phyloP scores from a whole-genome alignment of 2,329 filamentous ascomycete species.

The Alternaria sp. region DNA sequence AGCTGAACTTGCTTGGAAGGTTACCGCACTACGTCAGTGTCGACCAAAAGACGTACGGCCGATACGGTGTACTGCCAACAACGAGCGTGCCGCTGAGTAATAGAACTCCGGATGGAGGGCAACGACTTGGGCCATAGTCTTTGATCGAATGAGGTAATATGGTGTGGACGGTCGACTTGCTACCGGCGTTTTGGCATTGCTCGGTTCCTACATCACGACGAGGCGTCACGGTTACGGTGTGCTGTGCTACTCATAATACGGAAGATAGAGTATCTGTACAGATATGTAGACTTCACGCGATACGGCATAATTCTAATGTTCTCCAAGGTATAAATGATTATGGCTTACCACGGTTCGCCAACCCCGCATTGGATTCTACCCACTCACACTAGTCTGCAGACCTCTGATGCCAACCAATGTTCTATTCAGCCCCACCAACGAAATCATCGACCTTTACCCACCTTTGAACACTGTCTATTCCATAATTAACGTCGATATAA shows the following conservation, averaged over 20 bases:
- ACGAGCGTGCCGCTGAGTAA: slow-evolving; percentile 27
- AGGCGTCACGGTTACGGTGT: neutral
- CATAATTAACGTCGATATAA: neutral
- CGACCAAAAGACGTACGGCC: slow-evolving; percentile 93
- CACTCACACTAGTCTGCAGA: neutral
- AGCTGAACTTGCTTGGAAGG: slow-evolving; percentile 81
- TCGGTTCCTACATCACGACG: slow-evolving; percentile 1
- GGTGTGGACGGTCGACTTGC: neutral
- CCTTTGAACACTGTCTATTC: neutral
- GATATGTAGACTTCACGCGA: slow-evolving; percentile 9
- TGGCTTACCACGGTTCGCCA: neutral
- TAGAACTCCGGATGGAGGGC: slow-evolving; percentile 40
- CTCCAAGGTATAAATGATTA: neutral
- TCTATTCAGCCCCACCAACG: neutral
- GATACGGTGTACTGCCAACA: slow-evolving; percentile 83
- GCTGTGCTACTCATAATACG: neutral
- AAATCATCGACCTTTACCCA: neutral
- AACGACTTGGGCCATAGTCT: slow-evolving; percentile 35
- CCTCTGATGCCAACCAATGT: neutral
- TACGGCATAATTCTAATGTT: slow-evolving; percentile 13
- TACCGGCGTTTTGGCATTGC: slow-evolving; percentile 4
- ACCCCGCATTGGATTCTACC: neutral
- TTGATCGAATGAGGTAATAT: neutral
- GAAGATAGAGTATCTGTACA: slow-evolving; percentile 1
- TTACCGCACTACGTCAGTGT: slow-evolving; percentile 92